These are phyloP conservation scores for Hypoxylon sp. DNA, from an alignment of 2,329 filamentous ascomycete genomes.

Conservation along the genomic window DNA sequence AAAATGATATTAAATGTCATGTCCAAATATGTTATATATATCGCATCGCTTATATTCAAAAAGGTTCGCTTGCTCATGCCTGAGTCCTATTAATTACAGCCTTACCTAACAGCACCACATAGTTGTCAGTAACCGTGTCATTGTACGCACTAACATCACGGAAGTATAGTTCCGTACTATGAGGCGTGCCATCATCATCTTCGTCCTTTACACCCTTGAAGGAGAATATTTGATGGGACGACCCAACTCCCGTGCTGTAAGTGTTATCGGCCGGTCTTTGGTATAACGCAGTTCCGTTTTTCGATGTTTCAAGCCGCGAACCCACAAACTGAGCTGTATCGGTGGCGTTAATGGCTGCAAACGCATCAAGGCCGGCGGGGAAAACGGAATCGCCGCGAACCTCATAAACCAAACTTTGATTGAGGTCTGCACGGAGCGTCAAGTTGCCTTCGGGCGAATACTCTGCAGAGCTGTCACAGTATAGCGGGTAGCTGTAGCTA, in stretches of 20 bases:
- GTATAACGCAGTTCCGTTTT: constrained; percentile 72
- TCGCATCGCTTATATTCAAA: background rate
- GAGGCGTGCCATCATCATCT: constrained; percentile 41
- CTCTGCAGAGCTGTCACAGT: constrained; percentile 67
- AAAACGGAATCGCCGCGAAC: constrained; percentile 62
- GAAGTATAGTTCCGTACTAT: constrained; percentile 66
- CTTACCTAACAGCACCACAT: constrained; percentile 28
- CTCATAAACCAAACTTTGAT: constrained; percentile 60
- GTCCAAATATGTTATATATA: background rate
- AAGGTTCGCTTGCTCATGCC: background rate
- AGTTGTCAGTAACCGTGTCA: constrained; percentile 47
- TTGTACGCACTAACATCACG: constrained; percentile 63
- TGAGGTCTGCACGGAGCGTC: constrained; percentile 60
- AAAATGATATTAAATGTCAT: constrained; percentile 5
- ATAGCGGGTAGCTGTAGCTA: constrained; percentile 72
- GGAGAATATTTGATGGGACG: constrained; percentile 68
- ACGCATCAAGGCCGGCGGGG: constrained; percentile 73
- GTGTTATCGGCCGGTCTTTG: constrained; percentile 62
- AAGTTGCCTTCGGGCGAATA: constrained; percentile 61
- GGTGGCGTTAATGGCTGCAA: constrained; percentile 56
- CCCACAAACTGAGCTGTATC: constrained; percentile 49
- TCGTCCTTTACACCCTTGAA: constrained; percentile 63
- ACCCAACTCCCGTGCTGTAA: constrained; percentile 67
- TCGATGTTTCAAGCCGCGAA: constrained; percentile 62
- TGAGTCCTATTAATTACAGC: background rate